Evolutionary conservation across 2,329 filamentous ascomycete species (phyloP), one percentile per base, ranked within the genome.

Genomic region (Botrytis porri): DNA sequence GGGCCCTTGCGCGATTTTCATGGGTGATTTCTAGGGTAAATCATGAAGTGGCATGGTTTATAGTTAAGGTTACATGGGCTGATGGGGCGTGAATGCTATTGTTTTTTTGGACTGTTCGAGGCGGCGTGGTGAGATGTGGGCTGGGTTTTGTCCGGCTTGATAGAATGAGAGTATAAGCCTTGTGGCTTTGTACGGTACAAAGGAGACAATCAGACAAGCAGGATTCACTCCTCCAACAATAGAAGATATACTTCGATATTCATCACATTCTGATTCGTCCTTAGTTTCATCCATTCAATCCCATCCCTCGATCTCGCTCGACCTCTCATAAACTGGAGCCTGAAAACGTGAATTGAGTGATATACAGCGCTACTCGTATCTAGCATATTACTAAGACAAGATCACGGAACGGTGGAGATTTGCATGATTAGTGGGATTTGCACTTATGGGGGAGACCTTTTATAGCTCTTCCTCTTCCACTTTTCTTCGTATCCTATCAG

Each of bases 1-100:
- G n/a, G 65, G 35, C 25, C 35, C n/a, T 57, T 69, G 65, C 65
- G 65, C 37, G 48, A 69, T 57, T 69, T 57, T 32, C 35, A 59
- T 57, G 35, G 43, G 35, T 67, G 12, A 10, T 9, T 51, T 4
- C 32, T 10, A 51, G 43, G 43, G 43, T 51, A 39, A 39, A 29
- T n/a, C n/a, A n/a, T n/a, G n/a, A n/a, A n/a, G n/a, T 54, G 37
- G 16, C 14, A 51, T 43, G 43, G 63, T 65, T n/a, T 51, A 37
- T 37, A 45, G 22, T 37, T 66, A 51, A 51, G 45, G 45, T 66
- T 66, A 48, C 20, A 65, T 65, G 64, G 48, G 64, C 45, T 54
- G 32, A 67, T 57, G 64, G 16, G 64, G 25, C 48, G 35, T 57
- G 48, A 37, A 41, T 41, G 64, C 37, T 37, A 37, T 65, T 54